Evolutionary conservation across 2,329 filamentous ascomycete species (phyloP).

Genomic region (Colletotrichum sp.): DNA sequence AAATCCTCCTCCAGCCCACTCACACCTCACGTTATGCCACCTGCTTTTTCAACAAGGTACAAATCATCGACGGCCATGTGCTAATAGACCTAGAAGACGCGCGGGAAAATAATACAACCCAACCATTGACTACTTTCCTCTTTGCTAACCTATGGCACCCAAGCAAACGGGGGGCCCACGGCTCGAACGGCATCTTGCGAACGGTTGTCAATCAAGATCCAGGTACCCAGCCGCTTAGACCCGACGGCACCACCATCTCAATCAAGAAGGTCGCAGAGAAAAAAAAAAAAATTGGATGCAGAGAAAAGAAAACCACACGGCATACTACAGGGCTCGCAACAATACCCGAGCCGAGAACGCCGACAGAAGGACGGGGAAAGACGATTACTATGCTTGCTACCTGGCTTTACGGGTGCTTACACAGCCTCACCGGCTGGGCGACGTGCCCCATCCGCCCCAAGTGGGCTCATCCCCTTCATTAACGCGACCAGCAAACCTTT

Average conservation of each 20-base stretch:
- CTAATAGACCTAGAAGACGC: background rate
- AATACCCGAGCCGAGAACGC: constrained; percentile 1
- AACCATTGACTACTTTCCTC: background rate
- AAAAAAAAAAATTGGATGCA: background rate
- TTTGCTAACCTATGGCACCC: background rate
- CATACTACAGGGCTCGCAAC: background rate
- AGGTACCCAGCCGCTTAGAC: background rate
- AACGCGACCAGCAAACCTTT: background rate
- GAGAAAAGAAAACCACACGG: background rate
- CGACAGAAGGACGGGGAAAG: background rate
- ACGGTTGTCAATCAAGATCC: background rate
- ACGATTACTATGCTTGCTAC: background rate
- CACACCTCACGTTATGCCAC: background rate
- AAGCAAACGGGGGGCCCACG: background rate
- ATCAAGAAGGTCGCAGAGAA: constrained; percentile 14
- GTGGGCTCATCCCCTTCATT: background rate
- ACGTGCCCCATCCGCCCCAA: background rate
- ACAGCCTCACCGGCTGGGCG: constrained; percentile 6
- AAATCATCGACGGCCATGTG: background rate
- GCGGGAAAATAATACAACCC: background rate
- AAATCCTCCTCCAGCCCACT: background rate
- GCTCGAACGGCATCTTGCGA: constrained; percentile 9
- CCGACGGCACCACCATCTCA: constrained; percentile 6
- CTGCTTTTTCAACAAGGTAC: background rate
- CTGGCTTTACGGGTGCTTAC: background rate